Conservation (phyloP, 2,329 filamentous ascomycete genomes). For the Colletotrichum gloeosporioides region DNA sequence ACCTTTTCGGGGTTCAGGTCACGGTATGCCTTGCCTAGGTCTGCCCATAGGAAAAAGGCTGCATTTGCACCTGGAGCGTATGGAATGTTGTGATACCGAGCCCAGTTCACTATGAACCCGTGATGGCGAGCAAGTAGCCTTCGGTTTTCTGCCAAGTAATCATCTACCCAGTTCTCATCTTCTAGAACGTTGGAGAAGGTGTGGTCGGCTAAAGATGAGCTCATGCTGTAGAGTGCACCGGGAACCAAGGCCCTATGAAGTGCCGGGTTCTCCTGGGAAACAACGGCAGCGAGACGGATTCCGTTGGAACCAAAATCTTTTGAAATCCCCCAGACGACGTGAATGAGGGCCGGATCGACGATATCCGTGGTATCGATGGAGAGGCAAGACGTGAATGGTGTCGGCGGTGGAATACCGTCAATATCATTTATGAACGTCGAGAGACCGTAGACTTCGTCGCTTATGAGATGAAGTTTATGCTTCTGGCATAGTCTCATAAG, state of each 20-base stretch:
- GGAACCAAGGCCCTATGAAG: constrained; percentile 24
- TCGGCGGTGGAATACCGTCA: background rate
- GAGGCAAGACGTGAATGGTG: background rate
- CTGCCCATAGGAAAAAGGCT: background rate
- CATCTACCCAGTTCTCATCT: background rate
- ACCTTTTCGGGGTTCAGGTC: background rate
- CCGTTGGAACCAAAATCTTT: background rate
- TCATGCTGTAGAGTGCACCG: background rate
- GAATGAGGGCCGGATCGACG: background rate
- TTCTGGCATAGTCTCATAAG: background rate
- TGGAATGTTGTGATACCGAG: background rate
- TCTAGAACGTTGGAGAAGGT: background rate
- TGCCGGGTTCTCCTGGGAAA: background rate
- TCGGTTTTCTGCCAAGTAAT: background rate
- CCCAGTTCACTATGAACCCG: background rate
- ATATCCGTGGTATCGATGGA: background rate
- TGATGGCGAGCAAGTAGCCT: background rate
- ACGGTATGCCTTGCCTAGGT: background rate
- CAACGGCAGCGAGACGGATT: background rate
- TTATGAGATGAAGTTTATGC: constrained; percentile 48
- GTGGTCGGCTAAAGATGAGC: background rate
- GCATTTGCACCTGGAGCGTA: background rate
- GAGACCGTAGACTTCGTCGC: constrained; percentile 53
- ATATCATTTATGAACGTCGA: constrained; percentile 43
- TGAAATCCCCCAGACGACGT: background rate